Percentiles rank a stretch among this genome's conserved stretches.
Evolutionary conservation across 495 filamentous ascomycete genomes (phyloP).

Genomic region (Umbilicaria muhlenbergii): DNA sequence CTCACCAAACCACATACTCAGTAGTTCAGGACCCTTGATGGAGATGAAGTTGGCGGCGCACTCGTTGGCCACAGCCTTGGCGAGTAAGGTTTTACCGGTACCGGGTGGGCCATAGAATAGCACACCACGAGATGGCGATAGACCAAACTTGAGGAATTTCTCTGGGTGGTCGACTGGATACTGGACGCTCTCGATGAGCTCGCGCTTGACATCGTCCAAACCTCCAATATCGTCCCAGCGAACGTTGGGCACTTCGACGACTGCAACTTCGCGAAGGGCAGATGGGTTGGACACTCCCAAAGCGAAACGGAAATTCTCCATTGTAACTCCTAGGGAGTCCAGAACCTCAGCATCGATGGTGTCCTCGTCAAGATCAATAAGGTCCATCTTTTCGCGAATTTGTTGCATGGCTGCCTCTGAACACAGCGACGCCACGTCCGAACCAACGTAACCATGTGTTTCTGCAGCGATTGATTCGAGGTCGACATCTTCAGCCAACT

Average conservation of each 20-base stretch:
- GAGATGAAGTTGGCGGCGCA: conserved; percentile 99
- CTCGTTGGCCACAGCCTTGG: conserved; percentile 98
- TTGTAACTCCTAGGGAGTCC: conserved; percentile 94
- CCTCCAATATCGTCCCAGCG: conserved; percentile 99
- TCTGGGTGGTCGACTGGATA: conserved; percentile 99
- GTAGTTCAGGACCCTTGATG: conserved; percentile 91
- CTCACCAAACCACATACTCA: conserved; percentile 99
- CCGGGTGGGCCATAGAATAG: conserved; percentile 96
- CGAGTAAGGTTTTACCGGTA: conserved; percentile 99
- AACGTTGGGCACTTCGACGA: conserved; percentile 97
- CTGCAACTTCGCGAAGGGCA: conserved; percentile 94
- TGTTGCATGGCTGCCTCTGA: conserved; percentile 99
- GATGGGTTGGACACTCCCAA: conserved; percentile 97
- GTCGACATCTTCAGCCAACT: conserved; percentile 91
- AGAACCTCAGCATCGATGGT: conserved; percentile 98
- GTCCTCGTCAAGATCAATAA: conserved; percentile 97
- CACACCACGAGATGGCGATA: conserved; percentile 95
- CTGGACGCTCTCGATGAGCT: conserved; percentile 97
- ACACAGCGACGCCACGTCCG: conserved; percentile 96
- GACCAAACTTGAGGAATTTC: conserved; percentile 99
- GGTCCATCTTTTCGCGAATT: conserved; percentile 99
- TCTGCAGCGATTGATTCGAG: conserved; percentile 93
- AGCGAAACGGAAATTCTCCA: conserved; percentile 99
- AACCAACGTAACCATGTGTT: conserved; percentile 98
- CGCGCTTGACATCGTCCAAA: conserved; percentile 94